A percentile compares a stretch with the other conserved stretches of the same genome.
Evolutionary conservation across 2,329 filamentous ascomycete species (phyloP).

Genomic region (Monilinia polystroma): DNA sequence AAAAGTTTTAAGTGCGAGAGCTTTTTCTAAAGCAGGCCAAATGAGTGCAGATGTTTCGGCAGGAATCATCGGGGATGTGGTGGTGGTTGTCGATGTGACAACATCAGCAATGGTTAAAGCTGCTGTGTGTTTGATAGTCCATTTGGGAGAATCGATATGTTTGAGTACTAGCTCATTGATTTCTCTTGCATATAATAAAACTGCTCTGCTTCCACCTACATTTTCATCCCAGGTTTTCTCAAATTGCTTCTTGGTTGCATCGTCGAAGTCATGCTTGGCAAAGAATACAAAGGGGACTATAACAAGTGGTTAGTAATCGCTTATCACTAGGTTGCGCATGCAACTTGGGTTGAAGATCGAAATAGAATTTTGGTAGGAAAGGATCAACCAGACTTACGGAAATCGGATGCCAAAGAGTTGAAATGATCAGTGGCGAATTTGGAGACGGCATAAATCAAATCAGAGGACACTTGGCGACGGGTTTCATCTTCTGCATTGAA

Average conservation of each 20-base stretch:
- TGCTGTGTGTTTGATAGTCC: conserved; percentile 86
- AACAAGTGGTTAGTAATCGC: not conserved
- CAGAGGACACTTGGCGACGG: conserved; percentile 72
- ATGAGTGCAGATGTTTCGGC: conserved; percentile 60
- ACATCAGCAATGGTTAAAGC: conserved; percentile 77
- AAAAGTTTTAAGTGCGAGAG: conserved; percentile 86
- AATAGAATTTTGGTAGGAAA: too few species aligned
- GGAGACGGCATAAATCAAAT: conserved; percentile 78
- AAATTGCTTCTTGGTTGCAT: conserved; percentile 77
- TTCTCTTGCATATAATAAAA: conserved; percentile 80
- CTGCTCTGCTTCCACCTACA: conserved; percentile 78
- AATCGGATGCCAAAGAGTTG: conserved; percentile 67
- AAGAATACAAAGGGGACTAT: conserved; percentile 84
- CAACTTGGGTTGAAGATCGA: too few species aligned
- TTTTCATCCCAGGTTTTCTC: conserved; percentile 86
- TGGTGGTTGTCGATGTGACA: conserved; percentile 59
- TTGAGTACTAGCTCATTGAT: conserved; percentile 68
- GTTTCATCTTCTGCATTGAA: conserved; percentile 77
- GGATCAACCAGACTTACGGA: conserved; percentile 41
- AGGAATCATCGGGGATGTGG: conserved; percentile 55
- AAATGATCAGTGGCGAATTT: conserved; percentile 90
- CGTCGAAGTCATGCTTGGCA: conserved; percentile 79
- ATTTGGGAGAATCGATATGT: conserved; percentile 76
- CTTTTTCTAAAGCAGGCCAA: conserved; percentile 83
- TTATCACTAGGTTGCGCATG: not conserved